phyloP scores from a whole-genome alignment of 1,139 yeast species.

The Yamadazyma songkhlaensis region DNA sequence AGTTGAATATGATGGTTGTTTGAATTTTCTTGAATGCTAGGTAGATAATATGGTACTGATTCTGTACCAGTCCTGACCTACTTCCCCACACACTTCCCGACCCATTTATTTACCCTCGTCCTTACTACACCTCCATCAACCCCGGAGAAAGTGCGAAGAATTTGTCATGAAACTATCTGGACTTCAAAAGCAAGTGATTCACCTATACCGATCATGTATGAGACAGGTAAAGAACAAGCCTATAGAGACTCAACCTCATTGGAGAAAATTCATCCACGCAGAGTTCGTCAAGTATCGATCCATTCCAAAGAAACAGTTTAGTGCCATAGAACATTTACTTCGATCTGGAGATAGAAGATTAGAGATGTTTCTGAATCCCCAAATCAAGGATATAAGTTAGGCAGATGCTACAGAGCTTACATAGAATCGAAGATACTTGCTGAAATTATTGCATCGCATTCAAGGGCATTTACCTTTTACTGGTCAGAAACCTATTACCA shows the following conservation, averaged over 20 bases:
- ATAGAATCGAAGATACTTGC: too few relatives aligned
- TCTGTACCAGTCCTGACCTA: too few relatives aligned
- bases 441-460: too few relatives aligned
- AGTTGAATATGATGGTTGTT: too few relatives aligned
- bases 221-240: constrained; percentile 60
- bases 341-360: constrained; percentile 71
- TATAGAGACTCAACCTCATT: constrained; percentile 34
- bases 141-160: not conserved
- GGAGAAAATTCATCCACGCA: constrained; percentile 45
- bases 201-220: constrained; percentile 57
- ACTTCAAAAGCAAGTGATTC: constrained; percentile 61
- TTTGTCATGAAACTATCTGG: constrained; percentile 51
- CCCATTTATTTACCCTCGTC: too few relatives aligned
- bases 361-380: constrained; percentile 70
- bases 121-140: not conserved
- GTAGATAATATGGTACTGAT: not conserved
- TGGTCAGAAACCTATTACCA: too few relatives aligned
- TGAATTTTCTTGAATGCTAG: too few relatives aligned
- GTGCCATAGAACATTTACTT: constrained; percentile 81
- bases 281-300: constrained; percentile 64
- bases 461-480: too few relatives aligned
- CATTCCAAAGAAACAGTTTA: constrained; percentile 75
- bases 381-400: constrained; percentile 60
- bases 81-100: too few relatives aligned
- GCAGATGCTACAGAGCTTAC: too few relatives aligned